Evolutionary conservation across 768 basidiomycete species (phyloP), one percentile per base, ranked within the genome.

Genomic region (Hirschioporus abietinus): DNA sequence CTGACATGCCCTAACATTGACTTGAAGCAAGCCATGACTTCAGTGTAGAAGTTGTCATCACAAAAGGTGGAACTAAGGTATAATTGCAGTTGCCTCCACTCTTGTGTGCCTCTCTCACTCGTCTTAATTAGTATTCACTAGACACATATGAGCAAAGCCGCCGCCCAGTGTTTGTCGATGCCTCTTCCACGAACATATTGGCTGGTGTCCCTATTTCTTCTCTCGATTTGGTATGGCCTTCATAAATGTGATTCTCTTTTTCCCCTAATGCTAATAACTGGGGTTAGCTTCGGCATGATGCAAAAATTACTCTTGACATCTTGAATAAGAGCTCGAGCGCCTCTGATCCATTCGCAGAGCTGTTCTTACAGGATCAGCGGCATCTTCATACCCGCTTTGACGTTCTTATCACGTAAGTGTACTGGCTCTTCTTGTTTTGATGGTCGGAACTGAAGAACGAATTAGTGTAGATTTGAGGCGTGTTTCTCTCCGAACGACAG

Each of bases 191-290:
- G 8, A 99, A 99, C 73, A 72, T 96, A 10, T 76, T 96, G 24
- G 85, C 88, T 0, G 88, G 85, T 9, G 84, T 96, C 34, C 92
- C 95, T 23, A 70, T 86, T 17, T 84, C 90, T 1, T 95, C 93
- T 1, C 79, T 99, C 0, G 85, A 91, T 63, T 78, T 96, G 76
- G 92, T 95, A 74, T 71, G 83, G 60, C 30, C 42, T 15, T 66
- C 34, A 70, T 15, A 23, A 58, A 10, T 42, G 25, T 6, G 20
- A 30, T 42, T 34, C 27, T 26, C n/a, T 18, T n/a, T 59, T 10
- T 35, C n/a, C n/a, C n/a, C n/a, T 30, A 36, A 66, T 57, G 25
- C 23, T 60, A 10, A 66, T 66, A 20, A 42, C 17, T 64, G 8
- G 6, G n/a, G 42, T 65, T 70, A 95, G 93, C 84, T 95, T 35